phyloP scores from a whole-genome alignment of 768 basidiomycete species.

The Dendrothele bispora region DNA sequence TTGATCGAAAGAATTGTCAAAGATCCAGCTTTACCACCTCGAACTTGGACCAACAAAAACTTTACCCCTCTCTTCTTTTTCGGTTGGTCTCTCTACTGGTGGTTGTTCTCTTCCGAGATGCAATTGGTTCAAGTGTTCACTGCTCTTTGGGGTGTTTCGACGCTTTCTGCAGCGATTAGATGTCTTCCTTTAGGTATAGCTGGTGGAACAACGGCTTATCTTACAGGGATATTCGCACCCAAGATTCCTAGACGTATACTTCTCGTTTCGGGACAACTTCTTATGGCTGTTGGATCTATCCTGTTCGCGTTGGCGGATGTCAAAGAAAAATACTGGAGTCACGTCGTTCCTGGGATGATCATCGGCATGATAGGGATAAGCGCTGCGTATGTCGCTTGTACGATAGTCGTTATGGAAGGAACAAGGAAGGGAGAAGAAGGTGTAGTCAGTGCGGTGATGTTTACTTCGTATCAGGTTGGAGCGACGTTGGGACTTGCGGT shows the following conservation, averaged over 20 bases:
- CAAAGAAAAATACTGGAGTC: slow-evolving; percentile 39
- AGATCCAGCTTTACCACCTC: slow-evolving; percentile 28
- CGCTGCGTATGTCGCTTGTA: slow-evolving; percentile 31
- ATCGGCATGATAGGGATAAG: slow-evolving; percentile 43
- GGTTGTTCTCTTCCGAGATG: slow-evolving; percentile 31
- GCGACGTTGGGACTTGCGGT: slow-evolving; percentile 8
- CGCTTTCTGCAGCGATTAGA: slow-evolving; percentile 4
- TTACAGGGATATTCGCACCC: slow-evolving; percentile 4
- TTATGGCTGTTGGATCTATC: slow-evolving; percentile 35
- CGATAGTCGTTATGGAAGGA: slow-evolving; percentile 7
- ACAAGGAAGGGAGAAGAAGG: slow-evolving; percentile 3
- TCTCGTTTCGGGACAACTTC: slow-evolving; percentile 36
- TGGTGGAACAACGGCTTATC: slow-evolving; percentile 1
- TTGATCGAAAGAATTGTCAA: slow-evolving; percentile 36
- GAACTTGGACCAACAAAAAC: slow-evolving; percentile 37
- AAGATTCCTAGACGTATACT: slow-evolving; percentile 13
- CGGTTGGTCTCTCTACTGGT: slow-evolving; percentile 15
- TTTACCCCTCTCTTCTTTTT: slow-evolving; percentile 39
- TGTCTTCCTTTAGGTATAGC: slow-evolving; percentile 7
- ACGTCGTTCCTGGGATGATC: slow-evolving; percentile 46
- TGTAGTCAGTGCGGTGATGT: slow-evolving; percentile 8
- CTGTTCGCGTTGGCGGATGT: slow-evolving; percentile 42
- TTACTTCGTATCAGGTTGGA: slow-evolving; percentile 8
- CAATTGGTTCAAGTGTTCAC: slow-evolving; percentile 27
- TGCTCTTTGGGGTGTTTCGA: slow-evolving; percentile 11